These are phyloP conservation scores for Schizosaccharomyces lindneri DNA, from an alignment of 805 yeast genomes.

Conservation along the genomic window DNA sequence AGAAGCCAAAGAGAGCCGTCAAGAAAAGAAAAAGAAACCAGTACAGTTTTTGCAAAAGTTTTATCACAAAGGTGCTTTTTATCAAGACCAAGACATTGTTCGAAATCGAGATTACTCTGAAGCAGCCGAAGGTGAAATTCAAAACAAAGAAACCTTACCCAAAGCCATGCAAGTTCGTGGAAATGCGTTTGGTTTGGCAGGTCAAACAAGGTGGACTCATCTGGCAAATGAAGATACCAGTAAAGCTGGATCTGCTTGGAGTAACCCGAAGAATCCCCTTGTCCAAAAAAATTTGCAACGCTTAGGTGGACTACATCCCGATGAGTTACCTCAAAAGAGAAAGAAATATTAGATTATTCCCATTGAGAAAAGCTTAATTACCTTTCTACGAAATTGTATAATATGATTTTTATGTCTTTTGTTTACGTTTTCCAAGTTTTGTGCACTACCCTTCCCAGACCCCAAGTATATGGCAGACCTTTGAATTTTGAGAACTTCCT, in stretches of 20 bases:
- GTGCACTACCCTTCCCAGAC: neutral
- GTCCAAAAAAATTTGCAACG: neutral
- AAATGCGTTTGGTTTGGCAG: conserved; percentile 12
- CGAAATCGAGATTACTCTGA: conserved; percentile 12
- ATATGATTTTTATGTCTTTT: neutral
- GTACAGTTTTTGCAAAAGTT: conserved; percentile 9
- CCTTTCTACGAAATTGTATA: neutral
- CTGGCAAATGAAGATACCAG: conserved; percentile 14
- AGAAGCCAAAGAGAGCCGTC: conserved; percentile 6
- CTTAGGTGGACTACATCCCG: neutral
- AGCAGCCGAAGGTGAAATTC: conserved; percentile 13
- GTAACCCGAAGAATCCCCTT: neutral
- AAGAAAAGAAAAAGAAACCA: conserved; percentile 4
- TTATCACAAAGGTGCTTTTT: conserved; percentile 14
- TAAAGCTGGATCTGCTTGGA: neutral
- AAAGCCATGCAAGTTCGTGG: conserved; percentile 12
- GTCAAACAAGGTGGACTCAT: conserved; percentile 11
- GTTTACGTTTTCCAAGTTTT: neutral
- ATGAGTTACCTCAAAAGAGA: neutral
- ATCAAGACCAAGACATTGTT: conserved; percentile 8
- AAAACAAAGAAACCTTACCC: conserved; percentile 12
- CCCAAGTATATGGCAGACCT: neutral
- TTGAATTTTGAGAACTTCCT: neutral
- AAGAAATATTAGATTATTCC: neutral
- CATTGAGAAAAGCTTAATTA: neutral